A percentile compares a stretch with the other conserved stretches of the same genome.
phyloP scores from a whole-genome alignment of 495 filamentous ascomycete species.

The Pseudotulostoma volvatum region DNA sequence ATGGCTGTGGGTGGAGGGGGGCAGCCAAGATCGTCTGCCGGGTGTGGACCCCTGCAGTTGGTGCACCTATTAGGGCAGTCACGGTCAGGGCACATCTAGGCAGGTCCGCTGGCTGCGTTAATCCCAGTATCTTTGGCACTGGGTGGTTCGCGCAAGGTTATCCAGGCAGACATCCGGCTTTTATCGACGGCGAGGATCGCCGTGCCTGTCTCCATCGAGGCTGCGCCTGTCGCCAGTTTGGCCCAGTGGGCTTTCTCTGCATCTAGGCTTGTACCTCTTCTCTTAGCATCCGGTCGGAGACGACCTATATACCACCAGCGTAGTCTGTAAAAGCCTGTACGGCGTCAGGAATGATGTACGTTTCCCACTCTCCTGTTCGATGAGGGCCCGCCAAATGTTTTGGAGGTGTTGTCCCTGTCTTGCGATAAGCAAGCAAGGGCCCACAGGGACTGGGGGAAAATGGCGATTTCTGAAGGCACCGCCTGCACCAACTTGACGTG shows the following conservation, averaged over 20 bases:
- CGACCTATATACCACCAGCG: background rate
- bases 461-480: background rate
- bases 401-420: background rate
- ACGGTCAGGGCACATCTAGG: background rate
- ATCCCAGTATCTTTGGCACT: background rate
- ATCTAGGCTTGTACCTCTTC: background rate
- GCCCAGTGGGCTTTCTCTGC: background rate
- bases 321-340: background rate
- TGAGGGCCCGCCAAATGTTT: background rate
- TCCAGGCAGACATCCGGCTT: background rate
- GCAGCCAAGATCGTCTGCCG: background rate
- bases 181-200: background rate
- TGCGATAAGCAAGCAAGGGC: background rate
- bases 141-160: background rate
- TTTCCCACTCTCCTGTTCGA: background rate
- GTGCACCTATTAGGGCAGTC: background rate
- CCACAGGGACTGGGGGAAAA: background rate
- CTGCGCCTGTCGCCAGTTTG: background rate
- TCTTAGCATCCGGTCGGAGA: background rate
- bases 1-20: background rate
- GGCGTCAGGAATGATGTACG: background rate
- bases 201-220: background rate
- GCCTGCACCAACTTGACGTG: background rate
- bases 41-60: background rate
- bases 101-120: background rate